Percentiles rank a stretch among this genome's conserved stretches.
These are phyloP conservation scores for Mycena floridula DNA, from an alignment of 768 basidiomycete species.

Conservation along the genomic window DNA sequence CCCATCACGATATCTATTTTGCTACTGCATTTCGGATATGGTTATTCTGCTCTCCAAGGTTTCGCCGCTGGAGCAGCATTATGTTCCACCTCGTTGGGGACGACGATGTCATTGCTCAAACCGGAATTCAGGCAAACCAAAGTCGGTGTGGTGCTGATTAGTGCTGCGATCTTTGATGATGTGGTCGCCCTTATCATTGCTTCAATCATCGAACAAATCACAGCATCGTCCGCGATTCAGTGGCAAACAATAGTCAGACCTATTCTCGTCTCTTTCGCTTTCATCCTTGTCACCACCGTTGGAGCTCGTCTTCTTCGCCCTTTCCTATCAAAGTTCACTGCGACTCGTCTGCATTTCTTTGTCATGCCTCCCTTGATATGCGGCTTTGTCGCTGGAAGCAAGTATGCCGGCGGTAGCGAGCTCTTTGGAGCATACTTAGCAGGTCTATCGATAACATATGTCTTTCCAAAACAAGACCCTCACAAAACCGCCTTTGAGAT, in stretches of 20 bases:
- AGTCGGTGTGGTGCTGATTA: constrained; percentile 51
- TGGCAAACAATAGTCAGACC: constrained; percentile 43
- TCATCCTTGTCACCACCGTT: too few species aligned
- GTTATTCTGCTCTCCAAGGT: constrained; percentile 35
- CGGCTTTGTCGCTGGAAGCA: constrained; percentile 35
- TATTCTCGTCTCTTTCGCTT: constrained; percentile 47
- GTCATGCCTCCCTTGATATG: too few species aligned
- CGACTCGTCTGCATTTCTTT: too few species aligned
- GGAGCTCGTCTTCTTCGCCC: too few species aligned
- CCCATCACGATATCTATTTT: constrained; percentile 48
- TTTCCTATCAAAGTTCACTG: too few species aligned
- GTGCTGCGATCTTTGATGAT: constrained; percentile 63
- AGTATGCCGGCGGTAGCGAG: constrained; percentile 53
- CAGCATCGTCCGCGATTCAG: constrained; percentile 36
- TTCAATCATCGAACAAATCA: too few species aligned
- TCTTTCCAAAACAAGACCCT: constrained; percentile 14
- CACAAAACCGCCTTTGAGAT: constrained; percentile 32
- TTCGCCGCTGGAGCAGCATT: constrained; percentile 61
- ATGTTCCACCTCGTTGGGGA: constrained; percentile 41
- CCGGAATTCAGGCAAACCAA: constrained; percentile 39
- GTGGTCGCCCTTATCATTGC: constrained; percentile 55
- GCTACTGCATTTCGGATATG: constrained; percentile 34
- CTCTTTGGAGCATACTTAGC: constrained; percentile 60
- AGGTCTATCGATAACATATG: constrained; percentile 39
- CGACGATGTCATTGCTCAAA: constrained; percentile 56